phyloP scores from a whole-genome alignment of 768 basidiomycete species.

The Boletus rubroflammeus region DNA sequence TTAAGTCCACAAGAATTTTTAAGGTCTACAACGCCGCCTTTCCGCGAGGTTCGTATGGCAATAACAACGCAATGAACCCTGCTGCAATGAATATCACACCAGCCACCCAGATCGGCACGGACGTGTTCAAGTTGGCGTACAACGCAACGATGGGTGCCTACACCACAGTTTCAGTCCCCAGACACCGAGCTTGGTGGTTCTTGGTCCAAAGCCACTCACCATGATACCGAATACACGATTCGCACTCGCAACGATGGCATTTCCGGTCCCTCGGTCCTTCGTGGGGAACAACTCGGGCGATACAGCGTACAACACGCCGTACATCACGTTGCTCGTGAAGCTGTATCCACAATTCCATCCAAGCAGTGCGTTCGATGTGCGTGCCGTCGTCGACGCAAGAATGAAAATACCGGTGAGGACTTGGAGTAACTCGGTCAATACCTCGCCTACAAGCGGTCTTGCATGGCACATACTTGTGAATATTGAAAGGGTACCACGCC shows the following conservation, averaged over 20 bases:
- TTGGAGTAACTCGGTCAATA: slow-evolving; percentile 8
- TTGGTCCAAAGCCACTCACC: slow-evolving; percentile 28
- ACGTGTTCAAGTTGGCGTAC: slow-evolving; percentile 41
- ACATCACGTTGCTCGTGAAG: slow-evolving; percentile 57
- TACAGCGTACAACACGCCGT: slow-evolving; percentile 43
- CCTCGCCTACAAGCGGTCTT: not conserved
- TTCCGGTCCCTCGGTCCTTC: slow-evolving; percentile 52
- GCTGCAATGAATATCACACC: slow-evolving; percentile 51
- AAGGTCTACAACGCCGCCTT: slow-evolving; percentile 44
- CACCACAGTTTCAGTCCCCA: not conserved
- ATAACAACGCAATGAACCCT: slow-evolving; percentile 44
- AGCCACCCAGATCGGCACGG: slow-evolving; percentile 53
- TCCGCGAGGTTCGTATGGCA: slow-evolving; percentile 58
- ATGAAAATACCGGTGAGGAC: slow-evolving; percentile 56
- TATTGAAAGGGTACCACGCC: slow-evolving; percentile 50
- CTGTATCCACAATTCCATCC: slow-evolving; percentile 59
- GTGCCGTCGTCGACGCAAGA: slow-evolving; percentile 53
- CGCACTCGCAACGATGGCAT: slow-evolving; percentile 48
- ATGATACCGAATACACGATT: slow-evolving; percentile 61
- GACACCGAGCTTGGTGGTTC: not conserved
- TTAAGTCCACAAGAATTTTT: not conserved
- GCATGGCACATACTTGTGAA: slow-evolving; percentile 40
- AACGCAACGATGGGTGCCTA: slow-evolving; percentile 44
- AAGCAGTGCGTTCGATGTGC: slow-evolving; percentile 47
- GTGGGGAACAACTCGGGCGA: slow-evolving; percentile 55